Percentiles rank a stretch among this genome's conserved stretches.
Conservation (phyloP, 1,284 basidiomycete genomes). For the Heterobasidion occidentale region DNA sequence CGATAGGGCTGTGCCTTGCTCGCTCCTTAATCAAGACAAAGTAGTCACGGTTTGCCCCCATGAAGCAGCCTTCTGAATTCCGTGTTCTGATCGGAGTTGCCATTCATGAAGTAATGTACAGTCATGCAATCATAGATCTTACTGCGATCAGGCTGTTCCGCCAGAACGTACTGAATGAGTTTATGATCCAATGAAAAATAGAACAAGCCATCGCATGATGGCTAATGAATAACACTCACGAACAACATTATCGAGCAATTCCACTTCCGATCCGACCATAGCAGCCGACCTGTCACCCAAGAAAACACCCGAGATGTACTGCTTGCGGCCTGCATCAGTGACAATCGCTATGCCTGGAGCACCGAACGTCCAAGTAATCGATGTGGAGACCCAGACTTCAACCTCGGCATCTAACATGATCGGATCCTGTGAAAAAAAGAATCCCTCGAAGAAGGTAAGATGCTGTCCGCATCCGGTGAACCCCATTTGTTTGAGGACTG, state of each 20-base stretch:
- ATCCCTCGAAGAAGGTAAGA: constrained; percentile 5
- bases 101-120: too few relatives aligned
- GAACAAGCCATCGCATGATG: too few relatives aligned
- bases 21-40: too few relatives aligned
- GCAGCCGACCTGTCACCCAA: neutral
- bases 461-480: constrained; percentile 7
- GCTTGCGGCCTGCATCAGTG: neutral
- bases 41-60: too few relatives aligned
- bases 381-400: constrained; percentile 3
- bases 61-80: too few relatives aligned
- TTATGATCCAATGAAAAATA: too few relatives aligned
- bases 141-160: too few relatives aligned
- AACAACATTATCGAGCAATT: neutral
- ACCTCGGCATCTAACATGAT: constrained; percentile 3
- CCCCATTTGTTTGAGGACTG: constrained; percentile 1
- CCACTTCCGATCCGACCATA: neutral
- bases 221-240: neutral
- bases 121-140: too few relatives aligned
- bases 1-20: too few relatives aligned
- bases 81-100: too few relatives aligned
- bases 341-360: constrained; percentile 9
- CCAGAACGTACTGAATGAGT: too few relatives aligned
- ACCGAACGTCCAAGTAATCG: constrained; percentile 9
- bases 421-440: constrained; percentile 9
- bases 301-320: neutral